These are phyloP conservation scores for Cladorrhinum samala DNA, from an alignment of 495 filamentous ascomycete genomes.

Conservation along the genomic window DNA sequence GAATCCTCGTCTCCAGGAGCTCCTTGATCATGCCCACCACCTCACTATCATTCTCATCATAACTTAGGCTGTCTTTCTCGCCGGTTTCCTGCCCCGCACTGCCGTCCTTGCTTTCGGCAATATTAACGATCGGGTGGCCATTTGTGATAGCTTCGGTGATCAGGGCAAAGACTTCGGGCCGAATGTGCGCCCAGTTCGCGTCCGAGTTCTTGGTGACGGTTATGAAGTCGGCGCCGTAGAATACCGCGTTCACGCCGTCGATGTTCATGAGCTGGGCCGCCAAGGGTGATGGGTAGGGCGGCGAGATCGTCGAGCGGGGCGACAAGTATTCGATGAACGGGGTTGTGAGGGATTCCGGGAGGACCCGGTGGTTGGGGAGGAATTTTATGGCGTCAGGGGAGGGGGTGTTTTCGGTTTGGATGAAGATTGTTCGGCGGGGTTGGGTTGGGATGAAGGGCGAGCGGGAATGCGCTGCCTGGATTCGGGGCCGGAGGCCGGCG, in stretches of 20 bases:
- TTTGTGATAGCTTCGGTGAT: constrained; percentile 86
- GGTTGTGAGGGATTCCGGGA: constrained; percentile 61
- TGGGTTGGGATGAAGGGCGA: constrained; percentile 1
- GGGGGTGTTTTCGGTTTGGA: constrained; percentile 90
- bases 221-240: constrained; percentile 93
- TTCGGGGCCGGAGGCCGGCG: constrained; percentile 16
- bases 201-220: constrained; percentile 88
- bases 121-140: constrained; percentile 74
- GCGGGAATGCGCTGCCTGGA: constrained; percentile 2
- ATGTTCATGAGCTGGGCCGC: constrained; percentile 83
- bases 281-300: constrained; percentile 88
- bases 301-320: constrained; percentile 78
- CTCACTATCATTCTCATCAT: constrained; percentile 83
- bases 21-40: constrained; percentile 98
- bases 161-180: constrained; percentile 88
- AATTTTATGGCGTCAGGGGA: constrained; percentile 94
- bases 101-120: constrained; percentile 49
- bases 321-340: constrained; percentile 25
- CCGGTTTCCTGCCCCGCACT: constrained; percentile 29
- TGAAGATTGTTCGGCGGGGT: constrained; percentile 73
- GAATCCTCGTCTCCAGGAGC: constrained; percentile 88
- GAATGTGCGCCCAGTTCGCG: constrained; percentile 88
- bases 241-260: constrained; percentile 88
- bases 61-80: constrained; percentile 64
- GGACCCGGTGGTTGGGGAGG: constrained; percentile 74